Evolutionary conservation across 352 stramenopile genomes (phyloP), one percentile per base, ranked within the genome.

Genomic region (Phytophthora foliorum): DNA sequence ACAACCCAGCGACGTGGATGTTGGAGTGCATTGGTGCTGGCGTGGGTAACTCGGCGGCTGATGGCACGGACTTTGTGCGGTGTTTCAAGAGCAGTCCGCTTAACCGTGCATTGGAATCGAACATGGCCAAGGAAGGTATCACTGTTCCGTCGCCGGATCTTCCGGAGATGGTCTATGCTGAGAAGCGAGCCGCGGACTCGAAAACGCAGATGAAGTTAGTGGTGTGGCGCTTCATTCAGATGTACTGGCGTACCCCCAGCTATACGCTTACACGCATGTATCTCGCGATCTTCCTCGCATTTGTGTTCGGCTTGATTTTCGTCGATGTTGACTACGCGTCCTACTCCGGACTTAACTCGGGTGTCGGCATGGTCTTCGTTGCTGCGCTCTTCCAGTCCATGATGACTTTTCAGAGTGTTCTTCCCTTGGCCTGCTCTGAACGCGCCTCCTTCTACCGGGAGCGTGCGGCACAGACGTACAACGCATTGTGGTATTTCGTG

Each of bases 361-460:
- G 77, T 19, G 65, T 97, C n/a, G 82, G 86, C 7, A 82, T 95
- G n/a, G 86, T 96, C 21, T 97, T 93, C 74, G 69, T 89, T 10
- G 74, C 82, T 3, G 75, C 89, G 3, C 48, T 91, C 27, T 96
- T 97, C 65, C 73, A 59, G 10, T 60, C 45, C 6, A 73, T 94
- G 38, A 85, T 89, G 36, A 81, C 76, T 13, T 85, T 94, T 41
- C 68, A 92, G 34, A 89, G 69, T 6, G 78, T 91, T 2, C 57
- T 97, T 2, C 77, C 82, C 8, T 53, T 96, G 1, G 96, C 97
- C 70, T 76, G 87, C 6, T 90, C 97, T 58, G 89, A 73, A 86
- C 50, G 81, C 75, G 46, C 49, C 6, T 86, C 91, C 46, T 98
- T 86, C 61, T 97, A 97, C 81, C 71, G 89, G 10, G 90, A 97